phyloP scores from a whole-genome alignment of 108 stramenopile genomes.

The Ochromonas danica region DNA sequence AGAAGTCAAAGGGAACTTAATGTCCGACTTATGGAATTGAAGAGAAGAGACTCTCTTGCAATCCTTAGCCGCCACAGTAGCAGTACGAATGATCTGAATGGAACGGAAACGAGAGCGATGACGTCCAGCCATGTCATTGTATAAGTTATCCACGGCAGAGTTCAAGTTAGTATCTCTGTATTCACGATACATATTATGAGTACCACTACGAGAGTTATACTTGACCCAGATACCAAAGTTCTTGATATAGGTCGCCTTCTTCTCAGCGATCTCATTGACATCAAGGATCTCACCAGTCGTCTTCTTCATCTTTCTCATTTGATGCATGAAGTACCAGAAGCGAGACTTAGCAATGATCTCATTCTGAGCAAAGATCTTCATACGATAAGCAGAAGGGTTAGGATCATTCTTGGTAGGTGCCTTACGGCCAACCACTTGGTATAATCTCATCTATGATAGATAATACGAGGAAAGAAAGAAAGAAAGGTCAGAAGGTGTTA shows the following conservation, averaged over 20 bases:
- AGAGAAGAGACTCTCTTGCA: slow-evolving; percentile 72
- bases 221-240: slow-evolving; percentile 99
- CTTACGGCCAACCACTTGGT: slow-evolving; percentile 98
- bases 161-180: slow-evolving; percentile 92
- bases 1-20: slow-evolving; percentile 97
- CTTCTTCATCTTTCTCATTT: slow-evolving; percentile 99
- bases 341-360: slow-evolving; percentile 86
- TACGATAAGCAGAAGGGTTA: slow-evolving; percentile 96
- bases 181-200: slow-evolving; percentile 99
- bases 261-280: slow-evolving; percentile 90
- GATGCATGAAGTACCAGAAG: slow-evolving; percentile 99
- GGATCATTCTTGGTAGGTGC: slow-evolving; percentile 90
- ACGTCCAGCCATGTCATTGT: slow-evolving; percentile 99
- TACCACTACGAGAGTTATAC: slow-evolving; percentile 96
- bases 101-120: slow-evolving; percentile 96
- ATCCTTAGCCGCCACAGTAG: slow-evolving; percentile 76
- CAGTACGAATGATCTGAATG: slow-evolving; percentile 98
- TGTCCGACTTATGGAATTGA: slow-evolving; percentile 65
- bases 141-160: slow-evolving; percentile 86
- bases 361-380: slow-evolving; percentile 99
- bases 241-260: slow-evolving; percentile 92
- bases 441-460: slow-evolving; percentile 46
- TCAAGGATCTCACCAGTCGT: slow-evolving; percentile 99
- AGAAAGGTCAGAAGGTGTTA: too few species aligned
- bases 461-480: too few species aligned